These are phyloP conservation scores for Psilocybe tampanensis DNA, from an alignment of 768 basidiomycete genomes.

Conservation along the genomic window DNA sequence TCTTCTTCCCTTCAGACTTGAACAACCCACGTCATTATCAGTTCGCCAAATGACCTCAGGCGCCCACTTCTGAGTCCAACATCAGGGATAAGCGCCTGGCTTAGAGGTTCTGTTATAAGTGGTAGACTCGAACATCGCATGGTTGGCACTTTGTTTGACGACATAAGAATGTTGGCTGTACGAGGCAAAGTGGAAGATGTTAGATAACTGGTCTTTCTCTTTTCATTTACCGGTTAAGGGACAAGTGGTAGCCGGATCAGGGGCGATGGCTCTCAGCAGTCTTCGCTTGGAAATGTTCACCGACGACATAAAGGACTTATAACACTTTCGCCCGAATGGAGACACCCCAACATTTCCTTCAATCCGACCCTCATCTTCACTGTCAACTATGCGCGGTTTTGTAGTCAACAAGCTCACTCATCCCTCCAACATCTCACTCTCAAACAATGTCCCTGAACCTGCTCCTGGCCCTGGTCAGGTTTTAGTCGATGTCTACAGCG, in stretches of 20 bases:
- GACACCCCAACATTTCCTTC: not conserved
- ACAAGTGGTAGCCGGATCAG: slow-evolving; percentile 2
- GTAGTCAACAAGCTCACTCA: slow-evolving; percentile 70
- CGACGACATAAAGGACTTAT: not conserved
- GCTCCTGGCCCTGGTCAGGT: slow-evolving; percentile 52
- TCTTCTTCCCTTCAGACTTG: too few species aligned
- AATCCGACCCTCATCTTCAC: not conserved
- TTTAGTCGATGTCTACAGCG: slow-evolving; percentile 74
- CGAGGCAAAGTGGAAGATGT: too few species aligned
- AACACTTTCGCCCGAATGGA: slow-evolving; percentile 3
- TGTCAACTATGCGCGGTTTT: slow-evolving; percentile 70
- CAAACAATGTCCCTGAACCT: slow-evolving; percentile 61
- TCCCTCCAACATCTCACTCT: slow-evolving; percentile 62
- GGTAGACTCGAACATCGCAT: too few species aligned
- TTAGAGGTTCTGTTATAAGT: too few species aligned
- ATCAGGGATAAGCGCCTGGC: too few species aligned
- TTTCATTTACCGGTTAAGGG: slow-evolving; percentile 3
- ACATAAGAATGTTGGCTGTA: too few species aligned
- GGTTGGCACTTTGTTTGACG: too few species aligned
- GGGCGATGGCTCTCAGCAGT: not conserved
- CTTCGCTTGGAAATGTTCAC: not conserved
- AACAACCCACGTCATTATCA: too few species aligned
- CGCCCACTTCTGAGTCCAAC: too few species aligned
- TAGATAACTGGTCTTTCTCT: too few species aligned
- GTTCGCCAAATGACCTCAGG: too few species aligned